Evolutionary conservation across 2,329 filamentous ascomycete species (phyloP), one percentile per base, ranked within the genome.

Genomic region (Pezicula neosporulosa): DNA sequence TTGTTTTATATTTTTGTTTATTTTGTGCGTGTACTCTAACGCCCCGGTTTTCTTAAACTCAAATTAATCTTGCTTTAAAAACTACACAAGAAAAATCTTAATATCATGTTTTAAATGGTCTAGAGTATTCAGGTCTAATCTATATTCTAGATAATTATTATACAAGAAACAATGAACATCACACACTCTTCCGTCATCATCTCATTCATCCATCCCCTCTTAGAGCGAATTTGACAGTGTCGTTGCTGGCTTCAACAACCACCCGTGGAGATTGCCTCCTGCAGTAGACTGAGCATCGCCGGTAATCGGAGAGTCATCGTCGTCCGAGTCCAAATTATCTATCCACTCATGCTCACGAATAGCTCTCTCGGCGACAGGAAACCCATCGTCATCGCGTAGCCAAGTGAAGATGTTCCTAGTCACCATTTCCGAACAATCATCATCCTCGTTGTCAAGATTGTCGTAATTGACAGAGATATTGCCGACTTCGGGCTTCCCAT

Each of bases 321-420:
- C 62, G 9, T 63, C 61, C 19, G 48, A 57, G 7, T 64, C 55
- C 16, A 64, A 48, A 48, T 64, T 63, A 8, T 63, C 62, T 38
- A 66, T 62, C 64, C 64, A 67, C 41, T 63, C 58, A 36, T 66
- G 64, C 41, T 64, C 49, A 28, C 60, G 57, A 47, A 67, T 63
- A 33, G 43, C 60, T 35, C 58, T 60, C 48, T 66, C 63, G 1
- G 57, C 60, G 13, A 67, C 53, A 10, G 63, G 62, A 53, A 65
- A 67, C 2, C 63, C 61, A 12, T 60, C 59, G 3, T 60, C 48
- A 27, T 56, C 60, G 27, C 61, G 61, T 12, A 67, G 60, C 60
- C 61, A 66, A 24, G 56, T 61, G 33, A 66, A 66, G 39, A 66
- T 58, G 28, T 66, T 65, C 16, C 57, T 54, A 3, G 60, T 66